A percentile compares a stretch with the other conserved stretches of the same genome.
Evolutionary conservation across 495 filamentous ascomycete species (phyloP).

Genomic region (Hyaloscypha hepaticicola): DNA sequence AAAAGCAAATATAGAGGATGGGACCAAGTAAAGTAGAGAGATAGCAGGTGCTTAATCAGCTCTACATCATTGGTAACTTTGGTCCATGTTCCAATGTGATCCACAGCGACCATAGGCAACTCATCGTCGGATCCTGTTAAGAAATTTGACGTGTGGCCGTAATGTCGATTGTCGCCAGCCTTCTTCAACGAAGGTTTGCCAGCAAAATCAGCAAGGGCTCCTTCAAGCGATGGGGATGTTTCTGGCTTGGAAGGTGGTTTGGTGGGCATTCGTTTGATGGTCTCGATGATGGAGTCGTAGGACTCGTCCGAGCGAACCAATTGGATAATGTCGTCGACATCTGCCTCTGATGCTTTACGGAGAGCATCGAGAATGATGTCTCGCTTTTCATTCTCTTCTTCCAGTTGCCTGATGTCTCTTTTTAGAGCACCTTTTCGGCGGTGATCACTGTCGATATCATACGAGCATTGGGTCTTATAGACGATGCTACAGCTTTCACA

Average conservation of each 20-base stretch:
- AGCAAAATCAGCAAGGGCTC: constrained; percentile 35
- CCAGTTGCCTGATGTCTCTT: constrained; percentile 37
- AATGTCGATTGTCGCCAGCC: constrained; percentile 18
- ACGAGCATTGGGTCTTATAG: constrained; percentile 44
- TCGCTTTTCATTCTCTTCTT: constrained; percentile 34
- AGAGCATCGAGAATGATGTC: constrained; percentile 41
- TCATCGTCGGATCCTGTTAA: not conserved
- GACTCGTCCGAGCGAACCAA: constrained; percentile 38
- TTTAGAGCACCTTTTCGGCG: constrained; percentile 41
- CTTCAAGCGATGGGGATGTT: constrained; percentile 30
- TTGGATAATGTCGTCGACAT: constrained; percentile 42
- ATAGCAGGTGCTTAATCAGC: constrained; percentile 62
- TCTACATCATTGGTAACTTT: constrained; percentile 53
- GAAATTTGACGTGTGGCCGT: constrained; percentile 27
- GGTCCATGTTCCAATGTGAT: constrained; percentile 49
- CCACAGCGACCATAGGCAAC: not conserved
- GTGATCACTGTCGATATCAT: constrained; percentile 45
- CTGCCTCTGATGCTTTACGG: constrained; percentile 39
- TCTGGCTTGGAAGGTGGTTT: constrained; percentile 23
- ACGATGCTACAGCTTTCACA: constrained; percentile 48
- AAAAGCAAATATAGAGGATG: constrained; percentile 71
- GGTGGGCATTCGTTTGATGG: constrained; percentile 9
- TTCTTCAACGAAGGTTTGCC: constrained; percentile 11
- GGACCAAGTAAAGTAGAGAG: constrained; percentile 76
- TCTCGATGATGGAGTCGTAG: constrained; percentile 39